Evolutionary conservation across 129 eudicot genomes (phyloP).

Genomic region (Smallanthus sonchifolius): DNA sequence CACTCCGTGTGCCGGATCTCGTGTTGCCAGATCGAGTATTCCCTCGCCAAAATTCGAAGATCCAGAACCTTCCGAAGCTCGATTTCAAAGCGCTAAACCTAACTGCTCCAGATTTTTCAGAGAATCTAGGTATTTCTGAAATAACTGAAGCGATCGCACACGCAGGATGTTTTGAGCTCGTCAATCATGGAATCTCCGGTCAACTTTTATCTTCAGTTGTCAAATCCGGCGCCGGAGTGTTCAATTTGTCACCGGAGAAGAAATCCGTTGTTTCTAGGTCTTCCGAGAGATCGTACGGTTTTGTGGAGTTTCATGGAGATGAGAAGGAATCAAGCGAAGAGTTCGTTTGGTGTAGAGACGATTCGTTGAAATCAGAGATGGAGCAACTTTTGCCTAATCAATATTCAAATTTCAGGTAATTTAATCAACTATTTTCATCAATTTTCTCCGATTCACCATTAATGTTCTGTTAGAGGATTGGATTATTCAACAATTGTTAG

Average conservation of each 20-base stretch:
- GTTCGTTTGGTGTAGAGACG: conserved; percentile 73
- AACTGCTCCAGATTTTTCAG: not conserved
- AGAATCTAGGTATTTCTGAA: not conserved
- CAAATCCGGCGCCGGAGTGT: conserved; percentile 42
- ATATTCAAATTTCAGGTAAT: conserved; percentile 70
- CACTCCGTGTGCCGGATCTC: conserved; percentile 71
- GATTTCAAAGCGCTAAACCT: conserved; percentile 29
- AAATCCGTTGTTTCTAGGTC: conserved; percentile 44
- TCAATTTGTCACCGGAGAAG: conserved; percentile 47
- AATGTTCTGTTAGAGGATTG: not conserved
- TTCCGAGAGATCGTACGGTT: conserved; percentile 50
- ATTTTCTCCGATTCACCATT: not conserved
- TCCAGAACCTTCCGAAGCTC: conserved; percentile 45
- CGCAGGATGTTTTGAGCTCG: conserved; percentile 64
- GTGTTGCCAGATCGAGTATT: conserved; percentile 62
- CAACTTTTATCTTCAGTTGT: conserved; percentile 28
- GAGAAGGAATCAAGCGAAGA: conserved; percentile 57
- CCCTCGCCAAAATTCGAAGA: conserved; percentile 57
- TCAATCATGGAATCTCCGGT: conserved; percentile 53
- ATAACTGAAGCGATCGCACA: conserved; percentile 34
- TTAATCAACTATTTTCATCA: not conserved
- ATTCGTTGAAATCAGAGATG: conserved; percentile 45
- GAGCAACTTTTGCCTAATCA: conserved; percentile 56
- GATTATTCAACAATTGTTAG: not conserved
- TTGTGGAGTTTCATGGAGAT: conserved; percentile 61